Percentiles rank a stretch among this genome's conserved stretches.
Conservation (phyloP, 2,329 filamentous ascomycete species). For the Hypoxylon sp. region DNA sequence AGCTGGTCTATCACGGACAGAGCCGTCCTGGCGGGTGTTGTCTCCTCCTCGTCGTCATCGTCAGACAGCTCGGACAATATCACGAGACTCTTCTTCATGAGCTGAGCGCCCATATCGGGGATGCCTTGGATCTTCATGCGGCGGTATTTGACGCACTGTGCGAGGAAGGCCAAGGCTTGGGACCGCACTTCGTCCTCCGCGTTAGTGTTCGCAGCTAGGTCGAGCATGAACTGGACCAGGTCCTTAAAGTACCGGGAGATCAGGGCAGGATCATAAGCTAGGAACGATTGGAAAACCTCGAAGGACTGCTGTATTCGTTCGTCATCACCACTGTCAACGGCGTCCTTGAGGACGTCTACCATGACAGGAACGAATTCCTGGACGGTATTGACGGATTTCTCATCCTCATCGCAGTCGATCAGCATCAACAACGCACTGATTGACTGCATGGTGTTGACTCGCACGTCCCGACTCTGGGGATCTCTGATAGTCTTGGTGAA, state of each 20-base stretch:
- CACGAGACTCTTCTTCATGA: constrained; percentile 88
- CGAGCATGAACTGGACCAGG: constrained; percentile 93
- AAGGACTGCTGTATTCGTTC: constrained; percentile 92
- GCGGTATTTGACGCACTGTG: constrained; percentile 90
- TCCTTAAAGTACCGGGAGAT: constrained; percentile 89
- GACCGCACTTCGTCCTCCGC: constrained; percentile 87
- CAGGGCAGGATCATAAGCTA: constrained; percentile 88
- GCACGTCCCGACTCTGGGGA: constrained; percentile 89
- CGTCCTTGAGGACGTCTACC: constrained; percentile 88
- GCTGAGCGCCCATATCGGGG: constrained; percentile 83
- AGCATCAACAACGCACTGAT: constrained; percentile 90
- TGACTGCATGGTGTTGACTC: constrained; percentile 93
- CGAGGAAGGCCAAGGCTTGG: constrained; percentile 93
- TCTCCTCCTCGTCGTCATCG: constrained; percentile 83
- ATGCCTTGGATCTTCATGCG: constrained; percentile 96
- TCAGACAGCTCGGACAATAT: constrained; percentile 91
- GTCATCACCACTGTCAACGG: constrained; percentile 84
- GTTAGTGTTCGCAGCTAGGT: constrained; percentile 81
- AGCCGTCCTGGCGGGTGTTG: constrained; percentile 86
- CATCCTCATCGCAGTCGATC: constrained; percentile 88
- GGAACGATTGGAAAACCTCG: constrained; percentile 95
- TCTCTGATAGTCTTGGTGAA: constrained; percentile 92
- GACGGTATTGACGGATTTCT: constrained; percentile 78
- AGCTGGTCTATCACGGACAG: constrained; percentile 91
- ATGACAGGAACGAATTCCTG: constrained; percentile 86